Base-by-base conservation (phyloP, 805 yeast species). In the Candida germanica region DNA sequence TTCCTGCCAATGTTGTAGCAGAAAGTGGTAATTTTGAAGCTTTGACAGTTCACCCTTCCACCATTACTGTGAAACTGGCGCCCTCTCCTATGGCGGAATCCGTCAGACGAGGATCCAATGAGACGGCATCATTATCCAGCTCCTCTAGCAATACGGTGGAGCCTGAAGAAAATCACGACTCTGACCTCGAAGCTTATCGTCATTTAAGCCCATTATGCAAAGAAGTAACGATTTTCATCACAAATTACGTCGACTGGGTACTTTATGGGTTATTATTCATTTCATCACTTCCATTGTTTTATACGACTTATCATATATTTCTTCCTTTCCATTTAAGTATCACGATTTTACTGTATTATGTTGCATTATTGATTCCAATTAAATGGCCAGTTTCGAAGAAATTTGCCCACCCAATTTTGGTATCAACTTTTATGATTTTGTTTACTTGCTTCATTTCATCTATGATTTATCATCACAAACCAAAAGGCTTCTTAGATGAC, bases 391-490 rank as follows among this genome's bases (percentile, higher is more conserved):
- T 65, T 49, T 40, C 73, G 49, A 59, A 71, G 68, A 51, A 70
- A 59, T 52, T 72, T 64, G 66, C 83, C 11, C 93, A 85, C 51
- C 94, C 95, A 0, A 83, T 85, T 22, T 60, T 85, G 33, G 65
- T 82, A 20, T 75, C 80, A 43, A 82, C 87, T 5, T 79, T 75
- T 1, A 48, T 73, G n/a, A 73, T 82, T n/a, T 66, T 83, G 49
- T 63, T 85, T 18, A 66, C 79, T 9, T 79, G 78, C 47, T 81
- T 74, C 52, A 69, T 85, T 7, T 73, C 82, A 11, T 71, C 80
- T 4, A 48, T 77, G 39, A 80, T 83, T 35, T 63, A 55, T 40
- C 67, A 64, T 35, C 64, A 64, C 6, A 35, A 56, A 12, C 66
- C 69, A 2, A 67, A 70, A 26, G 72, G 75, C 25, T 83, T 81